Conservation (phyloP, 306 rosid species). For the Pterocarpus macrocarpus region DNA sequence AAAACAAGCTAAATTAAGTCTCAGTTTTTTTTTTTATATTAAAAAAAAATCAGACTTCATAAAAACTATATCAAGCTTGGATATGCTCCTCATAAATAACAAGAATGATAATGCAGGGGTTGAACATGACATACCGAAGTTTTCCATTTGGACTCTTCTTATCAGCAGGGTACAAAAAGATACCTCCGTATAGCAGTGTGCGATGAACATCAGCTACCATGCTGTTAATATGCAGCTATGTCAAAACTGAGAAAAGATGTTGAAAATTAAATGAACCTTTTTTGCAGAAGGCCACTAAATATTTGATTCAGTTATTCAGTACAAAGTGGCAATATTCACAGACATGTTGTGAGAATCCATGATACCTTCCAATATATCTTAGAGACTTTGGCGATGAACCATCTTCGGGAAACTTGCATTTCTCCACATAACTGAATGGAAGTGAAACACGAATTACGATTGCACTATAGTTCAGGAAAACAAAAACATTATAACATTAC, state of each 20-base stretch:
- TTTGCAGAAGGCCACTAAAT: background rate
- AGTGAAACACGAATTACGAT: constrained; percentile 18
- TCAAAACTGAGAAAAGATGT: constrained; percentile 6
- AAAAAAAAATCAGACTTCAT: background rate
- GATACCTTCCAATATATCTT: constrained; percentile 96
- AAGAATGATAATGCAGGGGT: background rate
- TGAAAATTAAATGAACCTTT: background rate
- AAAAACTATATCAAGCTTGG: constrained; percentile 10
- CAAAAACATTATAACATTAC: constrained; percentile 23
- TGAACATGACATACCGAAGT: constrained; percentile 72
- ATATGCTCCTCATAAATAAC: background rate
- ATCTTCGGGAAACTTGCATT: constrained; percentile 90
- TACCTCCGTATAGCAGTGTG: constrained; percentile 95
- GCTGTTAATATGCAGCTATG: constrained; percentile 56
- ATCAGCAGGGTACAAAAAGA: constrained; percentile 96
- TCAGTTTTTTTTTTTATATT: background rate
- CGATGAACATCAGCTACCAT: constrained; percentile 99
- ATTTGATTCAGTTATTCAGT: background rate
- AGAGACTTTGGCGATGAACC: constrained; percentile 92
- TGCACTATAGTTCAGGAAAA: constrained; percentile 11
- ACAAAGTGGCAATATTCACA: background rate
- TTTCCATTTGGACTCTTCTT: constrained; percentile 97
- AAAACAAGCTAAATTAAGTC: constrained; percentile 21
- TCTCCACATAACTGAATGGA: constrained; percentile 74
- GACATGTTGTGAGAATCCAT: constrained; percentile 15